Percentiles rank a stretch among this genome's conserved stretches.
These are phyloP conservation scores for Misopates orontium DNA, from an alignment of 257 asterid genomes.

Conservation along the genomic window DNA sequence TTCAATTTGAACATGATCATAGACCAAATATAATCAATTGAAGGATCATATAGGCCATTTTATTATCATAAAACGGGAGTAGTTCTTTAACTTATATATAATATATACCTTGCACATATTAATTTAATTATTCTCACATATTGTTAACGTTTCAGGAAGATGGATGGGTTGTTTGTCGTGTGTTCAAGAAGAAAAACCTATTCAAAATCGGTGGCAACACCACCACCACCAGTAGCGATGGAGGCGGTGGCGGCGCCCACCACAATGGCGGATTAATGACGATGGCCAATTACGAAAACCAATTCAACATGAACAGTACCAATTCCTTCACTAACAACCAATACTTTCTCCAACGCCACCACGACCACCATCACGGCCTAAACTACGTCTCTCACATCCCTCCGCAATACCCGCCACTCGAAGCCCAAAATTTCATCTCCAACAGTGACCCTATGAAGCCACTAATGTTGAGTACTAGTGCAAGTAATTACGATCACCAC, in stretches of 20 bases:
- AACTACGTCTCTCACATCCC: conserved; percentile 42
- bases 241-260: conserved; percentile 33
- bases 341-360: conserved; percentile 5
- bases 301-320: conserved; percentile 26
- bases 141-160: conserved; percentile 50
- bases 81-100: too few relatives aligned
- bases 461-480: conserved; percentile 26
- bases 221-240: conserved; percentile 11
- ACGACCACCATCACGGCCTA: conserved; percentile 16
- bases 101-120: too few relatives aligned
- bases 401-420: conserved; percentile 37
- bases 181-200: conserved; percentile 85
- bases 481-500: conserved; percentile 20
- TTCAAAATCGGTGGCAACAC: conserved; percentile 50
- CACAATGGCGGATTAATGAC: conserved; percentile 7
- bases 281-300: conserved; percentile 26
- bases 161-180: conserved; percentile 95
- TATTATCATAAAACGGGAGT: too few relatives aligned
- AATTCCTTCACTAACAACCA: conserved; percentile 30
- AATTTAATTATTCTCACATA: too few relatives aligned
- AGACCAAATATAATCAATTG: too few relatives aligned
- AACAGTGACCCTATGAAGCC: conserved; percentile 30
- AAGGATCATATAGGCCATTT: too few relatives aligned
- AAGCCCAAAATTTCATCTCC: conserved; percentile 49
- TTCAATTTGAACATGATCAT: too few relatives aligned